These are phyloP conservation scores for Solanum rostratum DNA, from an alignment of 257 asterid genomes.

Conservation along the genomic window DNA sequence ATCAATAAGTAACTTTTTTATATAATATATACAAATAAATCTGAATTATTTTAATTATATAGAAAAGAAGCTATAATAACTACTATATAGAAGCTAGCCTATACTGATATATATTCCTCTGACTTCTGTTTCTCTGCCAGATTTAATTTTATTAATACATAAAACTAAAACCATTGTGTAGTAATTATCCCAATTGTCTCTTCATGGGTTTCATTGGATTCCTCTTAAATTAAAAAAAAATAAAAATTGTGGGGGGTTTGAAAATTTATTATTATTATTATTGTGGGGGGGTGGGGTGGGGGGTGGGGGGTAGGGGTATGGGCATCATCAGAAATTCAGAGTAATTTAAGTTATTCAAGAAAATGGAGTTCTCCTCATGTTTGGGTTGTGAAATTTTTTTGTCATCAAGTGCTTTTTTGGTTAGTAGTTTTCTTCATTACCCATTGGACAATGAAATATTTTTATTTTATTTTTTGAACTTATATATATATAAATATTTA, in stretches of 20 bases:
- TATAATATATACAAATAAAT: background rate
- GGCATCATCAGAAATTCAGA: background rate
- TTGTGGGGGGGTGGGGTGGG: background rate
- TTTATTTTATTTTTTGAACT: background rate
- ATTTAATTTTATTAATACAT: background rate
- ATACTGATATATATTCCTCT: background rate
- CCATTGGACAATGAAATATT: background rate
- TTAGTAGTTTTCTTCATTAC: background rate
- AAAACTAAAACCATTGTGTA: background rate
- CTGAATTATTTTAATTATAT: background rate
- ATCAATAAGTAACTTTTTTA: no score
- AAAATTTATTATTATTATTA: background rate
- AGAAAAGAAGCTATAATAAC: background rate
- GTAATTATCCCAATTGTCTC: background rate
- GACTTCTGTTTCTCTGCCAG: background rate
- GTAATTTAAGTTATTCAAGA: background rate
- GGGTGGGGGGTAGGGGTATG: background rate
- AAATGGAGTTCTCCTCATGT: constrained; percentile 3
- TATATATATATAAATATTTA: background rate
- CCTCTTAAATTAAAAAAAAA: background rate
- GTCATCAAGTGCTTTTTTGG: background rate
- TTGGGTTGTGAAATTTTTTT: constrained; percentile 2
- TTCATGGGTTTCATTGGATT: constrained; percentile 11
- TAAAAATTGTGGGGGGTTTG: background rate
- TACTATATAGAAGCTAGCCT: background rate